phyloP scores from a whole-genome alignment of 768 basidiomycete genomes.

The Calocera cornea region DNA sequence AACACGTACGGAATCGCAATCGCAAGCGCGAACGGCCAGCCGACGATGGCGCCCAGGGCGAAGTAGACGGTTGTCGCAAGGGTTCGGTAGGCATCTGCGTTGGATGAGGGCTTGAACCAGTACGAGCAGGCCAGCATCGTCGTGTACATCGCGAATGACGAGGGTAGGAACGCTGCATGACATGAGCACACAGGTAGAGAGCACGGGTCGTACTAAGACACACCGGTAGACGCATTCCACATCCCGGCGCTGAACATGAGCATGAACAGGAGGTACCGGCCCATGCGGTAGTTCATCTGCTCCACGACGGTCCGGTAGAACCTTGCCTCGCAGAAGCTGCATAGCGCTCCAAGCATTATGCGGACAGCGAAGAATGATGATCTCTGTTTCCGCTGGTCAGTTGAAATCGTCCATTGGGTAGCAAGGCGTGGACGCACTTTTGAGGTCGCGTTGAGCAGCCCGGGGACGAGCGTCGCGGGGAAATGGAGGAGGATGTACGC shows the following conservation, averaged over 20 bases:
- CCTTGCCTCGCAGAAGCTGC: constrained; percentile 61
- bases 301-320: constrained; percentile 72
- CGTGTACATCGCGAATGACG: constrained; percentile 89
- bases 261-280: constrained; percentile 86
- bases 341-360: constrained; percentile 59
- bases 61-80: constrained; percentile 54
- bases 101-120: constrained; percentile 41
- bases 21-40: constrained; percentile 93
- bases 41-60: constrained; percentile 72
- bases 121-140: constrained; percentile 66
- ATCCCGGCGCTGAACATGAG: constrained; percentile 78
- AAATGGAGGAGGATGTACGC: constrained; percentile 76
- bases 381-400: constrained; percentile 38
- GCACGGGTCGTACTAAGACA: constrained; percentile 15
- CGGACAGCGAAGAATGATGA: constrained; percentile 81
- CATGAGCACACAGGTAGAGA: constrained; percentile 9
- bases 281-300: constrained; percentile 75
- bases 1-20: constrained; percentile 78
- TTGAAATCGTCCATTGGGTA: not conserved
- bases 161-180: constrained; percentile 72
- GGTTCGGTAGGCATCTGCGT: constrained; percentile 41
- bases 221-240: constrained; percentile 84
- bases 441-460: constrained; percentile 39
- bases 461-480: constrained; percentile 47
- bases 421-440: constrained; percentile 45